Evolutionary conservation across 805 yeast species (phyloP).

Genomic region (Candida tammaniensis): DNA sequence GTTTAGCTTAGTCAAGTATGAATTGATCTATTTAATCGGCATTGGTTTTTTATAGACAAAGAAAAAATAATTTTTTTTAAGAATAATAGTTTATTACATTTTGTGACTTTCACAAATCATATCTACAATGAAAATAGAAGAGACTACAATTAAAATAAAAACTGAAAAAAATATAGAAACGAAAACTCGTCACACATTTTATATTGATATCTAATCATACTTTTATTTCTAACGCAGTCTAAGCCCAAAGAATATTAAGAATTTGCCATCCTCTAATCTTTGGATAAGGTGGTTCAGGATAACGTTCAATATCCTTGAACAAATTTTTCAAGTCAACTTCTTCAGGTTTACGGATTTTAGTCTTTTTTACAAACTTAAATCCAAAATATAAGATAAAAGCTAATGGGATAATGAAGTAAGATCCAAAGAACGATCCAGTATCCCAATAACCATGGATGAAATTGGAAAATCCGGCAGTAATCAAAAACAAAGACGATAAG

Average conservation of each 20-base stretch:
- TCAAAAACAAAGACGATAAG: conserved; percentile 33
- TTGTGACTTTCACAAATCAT: no score
- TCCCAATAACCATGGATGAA: conserved; percentile 54
- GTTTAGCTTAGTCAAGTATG: no score
- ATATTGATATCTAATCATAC: no score
- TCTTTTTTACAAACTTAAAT: conserved; percentile 45
- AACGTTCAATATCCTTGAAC: conserved; percentile 23
- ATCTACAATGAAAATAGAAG: no score
- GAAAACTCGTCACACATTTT: no score
- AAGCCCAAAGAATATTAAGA: conserved; percentile 13
- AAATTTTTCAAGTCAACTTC: conserved; percentile 27
- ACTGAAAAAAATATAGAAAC: no score
- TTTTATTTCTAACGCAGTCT: no score
- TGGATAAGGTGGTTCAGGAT: conserved; percentile 23
- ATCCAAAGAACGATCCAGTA: conserved; percentile 61
- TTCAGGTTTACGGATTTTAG: conserved; percentile 29
- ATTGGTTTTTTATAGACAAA: no score
- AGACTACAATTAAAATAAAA: no score
- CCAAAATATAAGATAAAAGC: conserved; percentile 53
- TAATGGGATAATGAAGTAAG: conserved; percentile 65
- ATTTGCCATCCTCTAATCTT: background rate
- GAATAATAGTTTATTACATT: no score
- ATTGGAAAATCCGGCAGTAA: conserved; percentile 71
- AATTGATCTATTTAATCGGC: no score
- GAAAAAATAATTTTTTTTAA: no score